Base-by-base conservation (phyloP, 345 rosid genomes). In the Alliaria petiolata region DNA sequence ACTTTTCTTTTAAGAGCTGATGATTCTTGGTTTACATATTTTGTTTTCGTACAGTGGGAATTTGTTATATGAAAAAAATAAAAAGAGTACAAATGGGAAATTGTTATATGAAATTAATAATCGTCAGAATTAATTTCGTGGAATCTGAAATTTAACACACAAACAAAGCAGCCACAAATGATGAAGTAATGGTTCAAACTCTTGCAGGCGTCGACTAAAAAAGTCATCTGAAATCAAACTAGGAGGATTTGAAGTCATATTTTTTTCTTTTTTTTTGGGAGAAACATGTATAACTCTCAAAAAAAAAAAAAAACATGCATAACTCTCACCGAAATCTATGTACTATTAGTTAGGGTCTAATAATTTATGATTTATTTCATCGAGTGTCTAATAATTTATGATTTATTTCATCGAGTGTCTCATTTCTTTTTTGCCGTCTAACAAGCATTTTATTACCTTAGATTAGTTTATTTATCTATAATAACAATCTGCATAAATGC, bases 1-100 rank as follows among this genome's bases (percentile, higher is more conserved):
- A 76, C 49, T 85, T 83, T 54, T 79, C 85, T 0, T 80, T 85
- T 10, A 56, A 25, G 26, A 77, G 26, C 39, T 49, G 67, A 36
- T 72, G 42, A 42, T 13, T 50, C 34, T 40, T 65, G 15, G n/a
- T 36, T 35, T 64, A 42, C 25, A 33, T 75, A 34, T 50, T 28
- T 35, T 20, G 8, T 26, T 35, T 10, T 47, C 13, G 28, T 65
- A 46, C 46, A 50, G 28, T 45, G 57, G 22, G 33, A 62, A 33
- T 26, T 20, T 51, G 62, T 60, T 25, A 3, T 61, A 22, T 42
- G 15, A 66, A 11, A 33, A 16, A 2, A 35, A 0, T n/a, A n/a
- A n/a, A n/a, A n/a, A n/a, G n/a, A n/a, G n/a, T n/a, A n/a, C n/a
- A n/a, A n/a, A n/a, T n/a, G n/a, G n/a, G n/a, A n/a, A n/a, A n/a